Evolutionary conservation across 2,329 filamentous ascomycete species (phyloP).

Genomic region (Fusarium buharicum): DNA sequence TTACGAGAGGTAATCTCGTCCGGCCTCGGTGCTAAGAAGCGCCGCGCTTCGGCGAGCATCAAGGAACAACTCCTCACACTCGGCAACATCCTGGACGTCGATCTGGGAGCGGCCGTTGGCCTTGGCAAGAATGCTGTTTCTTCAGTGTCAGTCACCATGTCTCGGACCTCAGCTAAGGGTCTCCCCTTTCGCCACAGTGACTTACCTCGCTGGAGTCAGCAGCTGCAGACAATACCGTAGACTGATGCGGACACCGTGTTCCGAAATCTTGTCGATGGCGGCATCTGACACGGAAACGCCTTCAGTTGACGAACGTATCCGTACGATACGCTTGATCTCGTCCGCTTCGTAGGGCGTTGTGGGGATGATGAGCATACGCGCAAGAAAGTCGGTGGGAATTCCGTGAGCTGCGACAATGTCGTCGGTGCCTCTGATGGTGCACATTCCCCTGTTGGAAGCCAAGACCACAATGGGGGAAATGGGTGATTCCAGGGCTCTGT

Average conservation of each 20-base stretch:
- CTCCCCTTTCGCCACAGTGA: slow-evolving; percentile 31
- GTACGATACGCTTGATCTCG: slow-evolving; percentile 93
- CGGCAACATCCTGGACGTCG: slow-evolving; percentile 78
- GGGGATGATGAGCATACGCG: slow-evolving; percentile 93
- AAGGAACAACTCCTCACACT: slow-evolving; percentile 86
- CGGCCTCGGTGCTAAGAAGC: slow-evolving; percentile 71
- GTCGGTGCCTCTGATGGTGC: slow-evolving; percentile 87
- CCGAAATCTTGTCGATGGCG: slow-evolving; percentile 86
- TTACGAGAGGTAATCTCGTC: slow-evolving; percentile 72
- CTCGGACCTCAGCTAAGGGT: slow-evolving; percentile 41
- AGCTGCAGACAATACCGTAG: slow-evolving; percentile 93
- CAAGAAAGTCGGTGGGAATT: slow-evolving; percentile 91
- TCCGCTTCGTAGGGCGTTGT: slow-evolving; percentile 88
- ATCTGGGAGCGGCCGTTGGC: slow-evolving; percentile 83
- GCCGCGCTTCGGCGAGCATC: slow-evolving; percentile 82
- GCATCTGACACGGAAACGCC: slow-evolving; percentile 80
- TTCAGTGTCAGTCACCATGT: slow-evolving; percentile 49
- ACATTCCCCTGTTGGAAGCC: slow-evolving; percentile 95
- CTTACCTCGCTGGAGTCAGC: slow-evolving; percentile 81
- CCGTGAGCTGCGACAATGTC: slow-evolving; percentile 89
- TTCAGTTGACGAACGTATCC: slow-evolving; percentile 84
- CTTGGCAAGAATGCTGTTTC: slow-evolving; percentile 81
- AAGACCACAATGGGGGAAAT: slow-evolving; percentile 98
- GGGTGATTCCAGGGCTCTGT: slow-evolving; percentile 93
- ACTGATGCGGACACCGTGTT: slow-evolving; percentile 88